A percentile compares a stretch with the other conserved stretches of the same genome.
Evolutionary conservation across 2,329 filamentous ascomycete genomes (phyloP).

Genomic region (Neofusicoccum laricinum): DNA sequence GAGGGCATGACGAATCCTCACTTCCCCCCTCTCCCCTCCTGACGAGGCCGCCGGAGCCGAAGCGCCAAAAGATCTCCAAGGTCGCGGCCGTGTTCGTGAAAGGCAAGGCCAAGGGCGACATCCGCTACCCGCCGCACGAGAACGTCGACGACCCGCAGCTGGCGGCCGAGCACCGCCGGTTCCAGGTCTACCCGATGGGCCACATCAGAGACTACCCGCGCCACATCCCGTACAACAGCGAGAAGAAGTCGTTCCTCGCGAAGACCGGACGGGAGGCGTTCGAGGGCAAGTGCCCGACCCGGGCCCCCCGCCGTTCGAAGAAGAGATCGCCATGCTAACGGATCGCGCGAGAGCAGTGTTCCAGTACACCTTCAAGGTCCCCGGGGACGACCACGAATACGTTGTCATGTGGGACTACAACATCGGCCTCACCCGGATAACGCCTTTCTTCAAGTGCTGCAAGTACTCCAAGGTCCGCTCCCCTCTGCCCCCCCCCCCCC

Average conservation of each 20-base stretch:
- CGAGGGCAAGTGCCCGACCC: conserved; percentile 61
- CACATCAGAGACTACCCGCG: conserved; percentile 50
- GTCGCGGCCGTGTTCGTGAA: conserved; percentile 62
- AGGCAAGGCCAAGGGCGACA: conserved; percentile 60
- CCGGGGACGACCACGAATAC: conserved; percentile 64
- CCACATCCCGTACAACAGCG: conserved; percentile 91
- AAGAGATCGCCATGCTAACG: no score
- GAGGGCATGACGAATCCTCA: no score
- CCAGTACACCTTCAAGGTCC: conserved; percentile 76
- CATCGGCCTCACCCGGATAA: conserved; percentile 87
- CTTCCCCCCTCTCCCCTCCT: conserved; percentile 19
- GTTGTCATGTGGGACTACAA: conserved; percentile 97
- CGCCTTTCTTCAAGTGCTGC: conserved; percentile 89
- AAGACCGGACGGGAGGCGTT: conserved; percentile 87
- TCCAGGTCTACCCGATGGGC: conserved; percentile 65
- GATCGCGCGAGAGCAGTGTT: conserved; percentile 56
- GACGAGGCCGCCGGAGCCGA: conserved; percentile 20
- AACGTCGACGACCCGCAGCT: conserved; percentile 53
- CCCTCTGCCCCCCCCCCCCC: background rate
- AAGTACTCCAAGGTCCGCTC: conserved; percentile 76
- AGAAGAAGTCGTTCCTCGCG: conserved; percentile 82
- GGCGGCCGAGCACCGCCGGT: conserved; percentile 58
- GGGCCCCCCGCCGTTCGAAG: no score
- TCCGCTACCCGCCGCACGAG: conserved; percentile 76
- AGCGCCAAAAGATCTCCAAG: conserved; percentile 60